Base-by-base conservation (phyloP, 2,329 filamentous ascomycete species). In the Xylaria sp. region DNA sequence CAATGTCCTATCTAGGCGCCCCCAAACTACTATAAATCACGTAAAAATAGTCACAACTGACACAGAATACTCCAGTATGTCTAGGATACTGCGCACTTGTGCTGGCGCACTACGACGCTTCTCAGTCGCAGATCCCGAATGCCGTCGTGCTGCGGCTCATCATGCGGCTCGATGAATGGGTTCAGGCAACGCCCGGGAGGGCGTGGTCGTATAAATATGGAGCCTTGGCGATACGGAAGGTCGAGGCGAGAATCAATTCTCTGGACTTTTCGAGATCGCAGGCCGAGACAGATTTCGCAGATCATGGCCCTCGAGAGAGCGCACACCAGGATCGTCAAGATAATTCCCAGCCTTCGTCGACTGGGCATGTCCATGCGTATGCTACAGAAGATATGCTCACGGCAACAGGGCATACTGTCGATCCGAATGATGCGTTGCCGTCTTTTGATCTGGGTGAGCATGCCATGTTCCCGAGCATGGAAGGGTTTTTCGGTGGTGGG, bases 61-160 rank as follows among this genome's bases (percentile, higher is more conserved):
- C 20, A 13, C n/a, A 13, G 6, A 55, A 36, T 23, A 1, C 12
- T 55, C 30, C 15, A 55, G 52, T 78, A 4, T 76, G 74, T 43
- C 76, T 78, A 23, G 77, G 76, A 20, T 78, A 78, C 61, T 78
- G 76, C n/a, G 76, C 75, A 3, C 68, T 78, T 20, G 69, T 78
- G n/a, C 66, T 78, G 32, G 76, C 77, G 10, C 76, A 78, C 63
- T 76, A 77, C 50, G 72, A 78, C 59, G 71, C 75, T n/a, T 67
- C 71, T 7, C 75, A 76, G 62, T 78, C 77, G 8, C 75, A 73
- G 58, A 70, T 78, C 12, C 69, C 77, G 0, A 72, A 76, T 23
- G 69, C 73, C 15, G 68, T 74, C 34, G 75, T 75, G 15, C 69
- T 77, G 43, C 68, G 72, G 23, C 63, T 78, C n/a, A 74, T 78